A percentile compares a stretch with the other conserved stretches of the same genome.
phyloP scores from a whole-genome alignment of 768 basidiomycete species.

The Suillus subaureus region DNA sequence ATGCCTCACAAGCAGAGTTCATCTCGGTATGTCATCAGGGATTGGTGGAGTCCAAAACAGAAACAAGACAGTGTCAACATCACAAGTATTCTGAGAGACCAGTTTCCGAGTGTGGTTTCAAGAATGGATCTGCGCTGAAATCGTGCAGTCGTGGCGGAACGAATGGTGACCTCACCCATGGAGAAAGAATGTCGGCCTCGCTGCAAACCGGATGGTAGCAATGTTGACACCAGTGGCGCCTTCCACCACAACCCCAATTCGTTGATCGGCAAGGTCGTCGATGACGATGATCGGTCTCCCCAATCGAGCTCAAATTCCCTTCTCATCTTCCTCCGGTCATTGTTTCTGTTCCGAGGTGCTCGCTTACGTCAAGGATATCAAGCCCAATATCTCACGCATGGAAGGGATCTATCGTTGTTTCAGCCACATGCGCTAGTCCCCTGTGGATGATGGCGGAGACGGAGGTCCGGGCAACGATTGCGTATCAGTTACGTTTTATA shows the following conservation, averaged over 20 bases:
- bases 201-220: neutral
- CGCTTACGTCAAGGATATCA: neutral
- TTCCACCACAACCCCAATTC: neutral
- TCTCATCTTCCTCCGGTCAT: neutral
- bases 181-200: neutral
- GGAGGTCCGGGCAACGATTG: neutral
- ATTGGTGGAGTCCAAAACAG: neutral
- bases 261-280: neutral
- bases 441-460: neutral
- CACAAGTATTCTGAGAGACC: neutral
- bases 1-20: conserved; percentile 17
- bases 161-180: neutral
- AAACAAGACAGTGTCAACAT: neutral
- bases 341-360: neutral
- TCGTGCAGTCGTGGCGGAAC: neutral
- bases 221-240: neutral
- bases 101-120: neutral
- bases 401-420: neutral
- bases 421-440: neutral
- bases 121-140: neutral
- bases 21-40: conserved; percentile 31
- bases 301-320: neutral
- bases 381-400: neutral
- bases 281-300: neutral
- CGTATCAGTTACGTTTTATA: neutral